Conservation (phyloP, 2,329 filamentous ascomycete genomes). For the Neodidymelliopsis sp. region DNA sequence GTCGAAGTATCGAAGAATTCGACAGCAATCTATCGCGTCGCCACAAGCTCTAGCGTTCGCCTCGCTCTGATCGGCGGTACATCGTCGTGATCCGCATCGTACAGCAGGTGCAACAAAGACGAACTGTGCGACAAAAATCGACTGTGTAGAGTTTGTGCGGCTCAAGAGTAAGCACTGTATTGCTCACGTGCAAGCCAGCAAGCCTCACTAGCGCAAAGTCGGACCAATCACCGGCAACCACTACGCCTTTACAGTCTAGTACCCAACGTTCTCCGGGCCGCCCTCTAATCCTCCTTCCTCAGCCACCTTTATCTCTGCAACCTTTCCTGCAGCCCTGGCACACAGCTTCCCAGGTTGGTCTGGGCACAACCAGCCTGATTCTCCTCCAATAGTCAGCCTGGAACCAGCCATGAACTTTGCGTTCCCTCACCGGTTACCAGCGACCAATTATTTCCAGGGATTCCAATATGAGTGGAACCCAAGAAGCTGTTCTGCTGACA, state of each 20-base stretch:
- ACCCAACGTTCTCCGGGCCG: constrained; percentile 8
- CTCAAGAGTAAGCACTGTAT: constrained; percentile 3
- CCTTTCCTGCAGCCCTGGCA: constrained; percentile 15
- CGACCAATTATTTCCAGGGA: constrained; percentile 24
- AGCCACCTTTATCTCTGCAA: constrained; percentile 19
- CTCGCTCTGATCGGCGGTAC: background rate
- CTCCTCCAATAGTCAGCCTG: constrained; percentile 32
- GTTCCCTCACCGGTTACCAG: constrained; percentile 28
- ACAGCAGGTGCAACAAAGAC: background rate
- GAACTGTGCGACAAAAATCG: background rate
- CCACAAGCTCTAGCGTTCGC: constrained; percentile 2
- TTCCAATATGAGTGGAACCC: constrained; percentile 23
- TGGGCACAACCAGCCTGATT: constrained; percentile 15
- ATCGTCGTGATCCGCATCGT: background rate
- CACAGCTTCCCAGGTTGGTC: constrained; percentile 8
- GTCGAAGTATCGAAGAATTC: constrained; percentile 18
- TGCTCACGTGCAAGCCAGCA: constrained; percentile 4
- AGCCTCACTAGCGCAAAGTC: constrained; percentile 1
- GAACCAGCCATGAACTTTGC: constrained; percentile 19
- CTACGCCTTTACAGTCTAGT: background rate
- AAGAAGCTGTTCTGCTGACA: constrained; percentile 5
- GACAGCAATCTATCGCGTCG: background rate
- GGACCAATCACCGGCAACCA: constrained; percentile 4
- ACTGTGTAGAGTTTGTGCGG: background rate
- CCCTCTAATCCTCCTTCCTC: constrained; percentile 16